Conservation (phyloP, 106 monocot genomes). For the Acorus calamus region DNA sequence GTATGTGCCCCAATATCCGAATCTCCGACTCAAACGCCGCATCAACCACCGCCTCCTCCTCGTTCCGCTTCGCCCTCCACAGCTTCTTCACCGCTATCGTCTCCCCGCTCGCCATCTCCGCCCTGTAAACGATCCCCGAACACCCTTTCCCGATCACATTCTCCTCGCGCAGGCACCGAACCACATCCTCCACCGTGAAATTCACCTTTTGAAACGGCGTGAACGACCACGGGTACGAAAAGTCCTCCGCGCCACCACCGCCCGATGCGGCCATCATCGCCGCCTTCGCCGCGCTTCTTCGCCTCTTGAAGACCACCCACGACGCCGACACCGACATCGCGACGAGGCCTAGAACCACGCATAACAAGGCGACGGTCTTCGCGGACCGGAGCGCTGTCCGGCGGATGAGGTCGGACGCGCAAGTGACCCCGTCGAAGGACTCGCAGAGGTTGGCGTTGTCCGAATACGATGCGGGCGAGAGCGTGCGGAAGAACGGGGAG, state of each 20-base stretch:
- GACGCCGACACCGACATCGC: constrained; percentile 18
- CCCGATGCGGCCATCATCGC: constrained; percentile 11
- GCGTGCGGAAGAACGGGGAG: constrained; percentile 53
- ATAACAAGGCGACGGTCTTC: constrained; percentile 33
- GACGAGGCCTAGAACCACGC: constrained; percentile 26
- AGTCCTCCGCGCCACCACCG: constrained; percentile 34
- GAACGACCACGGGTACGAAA: constrained; percentile 62
- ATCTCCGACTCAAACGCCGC: constrained; percentile 46
- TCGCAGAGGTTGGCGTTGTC: constrained; percentile 44
- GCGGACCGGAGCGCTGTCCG: constrained; percentile 34
- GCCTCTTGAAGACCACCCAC: constrained; percentile 51
- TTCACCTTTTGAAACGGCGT: constrained; percentile 60
- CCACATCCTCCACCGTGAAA: constrained; percentile 47
- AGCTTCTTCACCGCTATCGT: constrained; percentile 62
- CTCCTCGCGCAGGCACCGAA: constrained; percentile 48
- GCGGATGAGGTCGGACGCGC: constrained; percentile 39
- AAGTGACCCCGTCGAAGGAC: constrained; percentile 46
- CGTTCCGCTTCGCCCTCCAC: constrained; percentile 45
- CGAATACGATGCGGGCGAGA: constrained; percentile 32
- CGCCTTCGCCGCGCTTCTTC: constrained; percentile 26
- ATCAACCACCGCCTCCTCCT: constrained; percentile 15
- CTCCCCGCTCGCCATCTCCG: constrained; percentile 70
- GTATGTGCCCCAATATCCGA: constrained; percentile 54
- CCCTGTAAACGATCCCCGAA: constrained; percentile 63
- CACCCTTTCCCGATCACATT: constrained; percentile 62